phyloP scores from a whole-genome alignment of 1,284 basidiomycete genomes.

The Moesziomyces aphidis region DNA sequence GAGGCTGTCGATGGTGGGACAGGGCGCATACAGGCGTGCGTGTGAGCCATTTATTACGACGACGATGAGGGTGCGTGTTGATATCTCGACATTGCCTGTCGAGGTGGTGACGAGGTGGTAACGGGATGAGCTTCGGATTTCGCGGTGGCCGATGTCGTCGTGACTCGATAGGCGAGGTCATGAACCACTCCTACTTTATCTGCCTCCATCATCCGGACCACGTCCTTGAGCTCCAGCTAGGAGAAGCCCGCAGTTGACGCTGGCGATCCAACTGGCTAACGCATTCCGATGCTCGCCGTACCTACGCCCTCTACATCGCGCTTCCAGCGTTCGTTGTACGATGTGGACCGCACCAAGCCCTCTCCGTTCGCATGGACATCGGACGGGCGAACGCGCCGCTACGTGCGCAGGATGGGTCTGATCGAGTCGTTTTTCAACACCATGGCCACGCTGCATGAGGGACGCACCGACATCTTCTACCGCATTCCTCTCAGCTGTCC shows the following conservation, averaged over 20 bases:
- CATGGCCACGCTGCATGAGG: conserved; percentile 45
- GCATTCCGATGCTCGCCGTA: conserved; percentile 17
- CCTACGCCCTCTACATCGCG: conserved; percentile 18
- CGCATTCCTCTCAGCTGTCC: conserved; percentile 33
- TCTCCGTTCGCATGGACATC: conserved; percentile 43
- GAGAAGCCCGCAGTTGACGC: too few relatives aligned
- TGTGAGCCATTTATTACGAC: too few relatives aligned
- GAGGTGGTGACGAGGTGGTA: too few relatives aligned
- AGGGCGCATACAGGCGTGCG: too few relatives aligned
- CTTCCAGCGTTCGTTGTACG: conserved; percentile 37
- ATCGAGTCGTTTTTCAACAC: conserved; percentile 50
- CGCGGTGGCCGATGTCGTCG: background rate
- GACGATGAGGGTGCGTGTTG: too few relatives aligned
- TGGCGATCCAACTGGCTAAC: too few relatives aligned
- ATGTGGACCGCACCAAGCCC: conserved; percentile 35
- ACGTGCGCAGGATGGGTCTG: conserved; percentile 41
- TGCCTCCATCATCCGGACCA: too few relatives aligned
- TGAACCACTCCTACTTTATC: too few relatives aligned
- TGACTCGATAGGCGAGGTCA: background rate
- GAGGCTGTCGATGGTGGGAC: too few relatives aligned
- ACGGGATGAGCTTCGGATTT: background rate
- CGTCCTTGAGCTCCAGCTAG: too few relatives aligned
- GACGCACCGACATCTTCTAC: conserved; percentile 46
- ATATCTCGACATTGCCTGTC: too few relatives aligned
- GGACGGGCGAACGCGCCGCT: conserved; percentile 15